These are phyloP conservation scores for Ceratobasidium theobromae DNA, from an alignment of 1,284 basidiomycete species.

Conservation along the genomic window DNA sequence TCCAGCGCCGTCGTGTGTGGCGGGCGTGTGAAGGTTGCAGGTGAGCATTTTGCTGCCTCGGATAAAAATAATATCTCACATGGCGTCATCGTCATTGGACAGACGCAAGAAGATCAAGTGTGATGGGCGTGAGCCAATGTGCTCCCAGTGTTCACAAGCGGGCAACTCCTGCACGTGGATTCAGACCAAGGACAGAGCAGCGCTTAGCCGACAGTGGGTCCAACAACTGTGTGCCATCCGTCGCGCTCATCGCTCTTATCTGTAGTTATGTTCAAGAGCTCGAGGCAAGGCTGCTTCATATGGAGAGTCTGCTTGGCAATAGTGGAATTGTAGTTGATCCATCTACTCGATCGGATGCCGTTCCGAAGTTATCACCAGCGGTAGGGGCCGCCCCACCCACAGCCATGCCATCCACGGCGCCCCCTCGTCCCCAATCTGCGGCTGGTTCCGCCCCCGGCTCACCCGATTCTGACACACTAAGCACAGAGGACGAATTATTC, in stretches of 20 bases:
- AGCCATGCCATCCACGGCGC: slow-evolving; percentile 11
- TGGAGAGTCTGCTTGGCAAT: slow-evolving; percentile 77
- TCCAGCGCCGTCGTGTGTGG: slow-evolving; percentile 68
- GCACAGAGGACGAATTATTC: slow-evolving; percentile 29
- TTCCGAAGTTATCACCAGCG: slow-evolving; percentile 12
- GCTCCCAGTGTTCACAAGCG: slow-evolving; percentile 71
- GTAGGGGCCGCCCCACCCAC: background rate
- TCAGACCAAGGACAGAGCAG: slow-evolving; percentile 82
- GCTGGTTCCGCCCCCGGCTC: slow-evolving; percentile 31
- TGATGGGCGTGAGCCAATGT: slow-evolving; percentile 80
- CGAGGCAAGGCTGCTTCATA: slow-evolving; percentile 76
- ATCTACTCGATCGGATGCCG: background rate
- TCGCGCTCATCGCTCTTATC: slow-evolving; percentile 16
- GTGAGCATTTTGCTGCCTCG: slow-evolving; percentile 46
- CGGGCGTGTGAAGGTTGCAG: slow-evolving; percentile 82
- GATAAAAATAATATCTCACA: slow-evolving; percentile 34
- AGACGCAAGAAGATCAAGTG: slow-evolving; percentile 89
- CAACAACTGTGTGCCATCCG: background rate
- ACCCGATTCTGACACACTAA: slow-evolving; percentile 21
- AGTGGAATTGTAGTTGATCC: slow-evolving; percentile 27
- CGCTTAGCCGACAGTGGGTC: slow-evolving; percentile 78
- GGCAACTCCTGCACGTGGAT: slow-evolving; percentile 79
- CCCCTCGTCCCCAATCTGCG: slow-evolving; percentile 20
- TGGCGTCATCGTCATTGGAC: slow-evolving; percentile 35
- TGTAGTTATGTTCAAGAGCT: slow-evolving; percentile 82